A percentile compares a stretch with the other conserved stretches of the same genome.
These are phyloP conservation scores for Monilinia polystroma DNA, from an alignment of 2,329 filamentous ascomycete genomes.

Conservation along the genomic window DNA sequence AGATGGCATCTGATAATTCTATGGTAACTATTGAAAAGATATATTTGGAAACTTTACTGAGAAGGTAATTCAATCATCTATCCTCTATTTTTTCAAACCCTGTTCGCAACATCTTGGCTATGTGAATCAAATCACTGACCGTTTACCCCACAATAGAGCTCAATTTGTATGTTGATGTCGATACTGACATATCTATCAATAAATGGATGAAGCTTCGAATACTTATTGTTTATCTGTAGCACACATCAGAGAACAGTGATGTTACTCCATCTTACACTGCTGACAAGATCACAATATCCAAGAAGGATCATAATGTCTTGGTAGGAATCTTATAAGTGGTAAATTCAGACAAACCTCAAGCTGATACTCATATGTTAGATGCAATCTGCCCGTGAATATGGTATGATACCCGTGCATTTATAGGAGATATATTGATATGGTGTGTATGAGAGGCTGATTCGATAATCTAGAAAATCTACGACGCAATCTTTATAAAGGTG, in stretches of 20 bases:
- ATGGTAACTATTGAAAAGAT: constrained; percentile 57
- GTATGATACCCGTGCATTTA: constrained; percentile 44
- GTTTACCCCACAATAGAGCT: constrained; percentile 42
- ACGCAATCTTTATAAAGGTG: constrained; percentile 51
- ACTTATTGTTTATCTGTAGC: constrained; percentile 38
- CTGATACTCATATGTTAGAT: constrained; percentile 31
- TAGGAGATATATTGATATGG: constrained; percentile 1
- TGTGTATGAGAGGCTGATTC: constrained; percentile 25
- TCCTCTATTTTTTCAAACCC: constrained; percentile 3
- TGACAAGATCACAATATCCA: constrained; percentile 54
- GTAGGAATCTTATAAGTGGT: constrained; percentile 41
- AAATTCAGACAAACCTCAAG: constrained; percentile 14
- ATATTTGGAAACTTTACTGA: constrained; percentile 61
- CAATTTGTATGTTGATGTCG: constrained; percentile 45
- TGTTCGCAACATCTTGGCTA: constrained; percentile 18
- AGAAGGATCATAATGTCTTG: constrained; percentile 60
- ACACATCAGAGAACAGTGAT: constrained; percentile 42
- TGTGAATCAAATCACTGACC: constrained; percentile 15
- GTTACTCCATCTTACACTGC: constrained; percentile 39
- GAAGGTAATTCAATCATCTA: constrained; percentile 52
- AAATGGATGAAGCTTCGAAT: background rate
- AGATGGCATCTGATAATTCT: constrained; percentile 36
- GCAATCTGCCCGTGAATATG: constrained; percentile 50
- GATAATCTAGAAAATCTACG: constrained; percentile 41
- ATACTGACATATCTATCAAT: background rate